Evolutionary conservation across 306 rosid species (phyloP).

Genomic region (Alnus glutinosa): DNA sequence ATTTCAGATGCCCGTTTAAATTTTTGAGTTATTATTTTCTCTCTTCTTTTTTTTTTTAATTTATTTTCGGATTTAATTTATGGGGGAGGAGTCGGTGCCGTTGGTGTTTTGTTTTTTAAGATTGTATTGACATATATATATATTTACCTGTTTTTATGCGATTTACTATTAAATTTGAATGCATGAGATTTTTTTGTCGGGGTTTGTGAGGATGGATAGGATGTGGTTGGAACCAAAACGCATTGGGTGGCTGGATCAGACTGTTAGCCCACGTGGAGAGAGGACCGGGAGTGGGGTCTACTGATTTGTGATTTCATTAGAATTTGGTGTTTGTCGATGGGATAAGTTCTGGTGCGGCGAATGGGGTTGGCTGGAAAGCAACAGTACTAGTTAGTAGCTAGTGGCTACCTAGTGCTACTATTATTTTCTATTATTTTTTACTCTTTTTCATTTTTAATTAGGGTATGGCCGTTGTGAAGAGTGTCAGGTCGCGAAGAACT

Average conservation of each 20-base stretch:
- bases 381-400: not conserved
- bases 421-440: not conserved
- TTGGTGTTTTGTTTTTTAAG: not conserved
- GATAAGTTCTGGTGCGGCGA: conserved; percentile 35
- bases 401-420: too few relatives aligned
- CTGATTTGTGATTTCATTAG: conserved; percentile 3
- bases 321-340: not conserved
- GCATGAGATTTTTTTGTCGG: not conserved
- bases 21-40: conserved; percentile 19
- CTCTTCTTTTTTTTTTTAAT: conserved; percentile 1
- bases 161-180: not conserved
- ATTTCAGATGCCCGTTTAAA: conserved; percentile 24
- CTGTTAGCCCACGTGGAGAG: conserved; percentile 34
- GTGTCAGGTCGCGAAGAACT: too few relatives aligned
- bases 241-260: conserved; percentile 17
- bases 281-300: conserved; percentile 23
- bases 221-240: not conserved
- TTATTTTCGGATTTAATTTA: conserved; percentile 28
- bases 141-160: conserved; percentile 4
- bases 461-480: too few relatives aligned
- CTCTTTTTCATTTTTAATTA: too few relatives aligned
- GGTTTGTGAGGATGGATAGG: conserved; percentile 22
- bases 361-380: conserved; percentile 11
- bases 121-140: not conserved
- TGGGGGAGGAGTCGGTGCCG: conserved; percentile 20